phyloP scores from a whole-genome alignment of 2,329 filamentous ascomycete species.

The Sphaerulina musiva region DNA sequence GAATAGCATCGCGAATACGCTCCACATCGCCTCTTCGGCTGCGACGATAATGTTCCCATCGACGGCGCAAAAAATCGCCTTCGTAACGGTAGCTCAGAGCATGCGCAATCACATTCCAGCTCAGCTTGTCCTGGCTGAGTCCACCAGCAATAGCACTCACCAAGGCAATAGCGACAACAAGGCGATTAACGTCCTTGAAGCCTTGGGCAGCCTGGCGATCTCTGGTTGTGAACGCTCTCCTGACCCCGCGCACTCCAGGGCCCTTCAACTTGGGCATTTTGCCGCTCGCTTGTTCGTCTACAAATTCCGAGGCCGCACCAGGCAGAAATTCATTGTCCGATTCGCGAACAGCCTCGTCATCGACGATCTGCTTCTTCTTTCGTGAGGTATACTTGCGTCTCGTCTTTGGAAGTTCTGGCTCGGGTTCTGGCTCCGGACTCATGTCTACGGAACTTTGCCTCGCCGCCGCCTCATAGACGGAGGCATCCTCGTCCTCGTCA shows the following conservation, averaged over 20 bases:
- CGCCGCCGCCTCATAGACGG: not conserved
- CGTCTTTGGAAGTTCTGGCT: slow-evolving; percentile 6
- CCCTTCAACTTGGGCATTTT: slow-evolving; percentile 3
- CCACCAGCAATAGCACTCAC: slow-evolving; percentile 33
- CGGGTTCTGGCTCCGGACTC: slow-evolving; percentile 3
- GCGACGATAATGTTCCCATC: slow-evolving; percentile 32
- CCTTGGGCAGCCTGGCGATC: slow-evolving; percentile 17
- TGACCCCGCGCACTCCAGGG: slow-evolving; percentile 2
- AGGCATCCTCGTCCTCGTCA: not conserved
- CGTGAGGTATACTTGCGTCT: slow-evolving; percentile 8
- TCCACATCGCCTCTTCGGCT: slow-evolving; percentile 30
- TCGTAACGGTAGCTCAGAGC: slow-evolving; percentile 36
- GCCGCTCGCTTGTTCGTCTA: not conserved
- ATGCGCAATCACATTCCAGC: slow-evolving; percentile 40
- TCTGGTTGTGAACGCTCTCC: slow-evolving; percentile 12
- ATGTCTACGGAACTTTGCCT: slow-evolving; percentile 2
- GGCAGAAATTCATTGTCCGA: slow-evolving; percentile 14
- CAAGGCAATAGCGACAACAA: slow-evolving; percentile 31
- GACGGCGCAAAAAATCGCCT: slow-evolving; percentile 34
- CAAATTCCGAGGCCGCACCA: not conserved
- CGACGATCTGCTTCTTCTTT: slow-evolving; percentile 9
- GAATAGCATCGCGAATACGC: slow-evolving; percentile 57
- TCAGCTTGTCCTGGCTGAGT: slow-evolving; percentile 30
- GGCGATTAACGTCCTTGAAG: slow-evolving; percentile 29
- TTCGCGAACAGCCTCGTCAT: slow-evolving; percentile 2